A percentile compares a stretch with the other conserved stretches of the same genome.
These are phyloP conservation scores for Globisporangium rhizosaccharum DNA, from an alignment of 352 stramenopile species.

Conservation along the genomic window DNA sequence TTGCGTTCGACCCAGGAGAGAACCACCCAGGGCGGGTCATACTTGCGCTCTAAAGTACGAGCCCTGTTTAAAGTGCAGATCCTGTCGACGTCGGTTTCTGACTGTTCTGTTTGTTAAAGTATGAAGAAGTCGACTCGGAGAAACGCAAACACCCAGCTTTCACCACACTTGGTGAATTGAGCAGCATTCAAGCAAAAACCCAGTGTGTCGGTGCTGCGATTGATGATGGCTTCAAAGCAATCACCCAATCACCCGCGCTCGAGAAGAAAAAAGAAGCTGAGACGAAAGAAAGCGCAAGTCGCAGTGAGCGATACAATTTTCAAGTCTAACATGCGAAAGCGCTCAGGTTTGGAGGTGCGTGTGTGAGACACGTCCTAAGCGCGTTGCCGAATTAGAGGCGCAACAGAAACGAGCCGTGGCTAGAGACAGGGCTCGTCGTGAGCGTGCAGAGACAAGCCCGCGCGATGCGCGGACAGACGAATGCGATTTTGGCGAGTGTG, in stretches of 20 bases:
- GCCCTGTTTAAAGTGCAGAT: too few relatives aligned
- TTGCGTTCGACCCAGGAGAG: background rate
- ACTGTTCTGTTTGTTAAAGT: too few relatives aligned
- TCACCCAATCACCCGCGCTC: constrained; percentile 4
- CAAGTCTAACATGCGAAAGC: background rate
- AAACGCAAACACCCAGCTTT: too few relatives aligned
- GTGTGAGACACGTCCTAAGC: constrained; percentile 10
- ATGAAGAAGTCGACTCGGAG: too few relatives aligned
- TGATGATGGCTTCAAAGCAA: constrained; percentile 7
- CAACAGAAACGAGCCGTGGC: background rate
- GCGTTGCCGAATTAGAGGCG: background rate
- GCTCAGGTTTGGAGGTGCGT: background rate
- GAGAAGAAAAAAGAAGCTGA: constrained; percentile 13
- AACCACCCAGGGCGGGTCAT: background rate
- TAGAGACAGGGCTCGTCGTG: background rate
- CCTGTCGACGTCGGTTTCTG: too few relatives aligned
- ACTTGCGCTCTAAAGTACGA: background rate
- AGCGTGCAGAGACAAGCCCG: background rate
- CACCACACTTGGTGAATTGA: too few relatives aligned
- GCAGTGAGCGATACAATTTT: background rate
- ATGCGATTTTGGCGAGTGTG: too few relatives aligned
- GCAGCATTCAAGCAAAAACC: background rate
- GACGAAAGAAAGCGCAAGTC: background rate
- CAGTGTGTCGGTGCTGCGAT: background rate
- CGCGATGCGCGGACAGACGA: too few relatives aligned